These are phyloP conservation scores for Botryotinia calthae DNA, from an alignment of 2,329 filamentous ascomycete species.

Conservation along the genomic window DNA sequence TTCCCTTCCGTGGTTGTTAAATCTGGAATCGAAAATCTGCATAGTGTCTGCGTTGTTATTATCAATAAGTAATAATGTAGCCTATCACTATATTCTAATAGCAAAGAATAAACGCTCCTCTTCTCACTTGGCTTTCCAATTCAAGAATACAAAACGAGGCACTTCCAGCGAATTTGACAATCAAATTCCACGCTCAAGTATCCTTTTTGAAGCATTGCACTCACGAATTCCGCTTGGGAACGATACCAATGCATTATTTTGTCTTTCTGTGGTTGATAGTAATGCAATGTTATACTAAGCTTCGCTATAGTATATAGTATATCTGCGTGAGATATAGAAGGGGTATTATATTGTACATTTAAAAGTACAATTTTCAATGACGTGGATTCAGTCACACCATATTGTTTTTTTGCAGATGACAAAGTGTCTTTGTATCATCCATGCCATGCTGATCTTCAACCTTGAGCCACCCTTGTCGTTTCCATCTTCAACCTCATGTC, in stretches of 20 bases:
- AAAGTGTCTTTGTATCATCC: background rate
- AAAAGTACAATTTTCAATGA: slow-evolving; percentile 20
- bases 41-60: too few species aligned
- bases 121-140: background rate
- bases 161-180: background rate
- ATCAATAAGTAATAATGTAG: too few species aligned
- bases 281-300: background rate
- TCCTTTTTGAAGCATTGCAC: background rate
- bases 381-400: slow-evolving; percentile 20
- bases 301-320: background rate
- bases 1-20: too few species aligned
- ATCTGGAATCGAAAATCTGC: too few species aligned
- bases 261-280: slow-evolving; percentile 1
- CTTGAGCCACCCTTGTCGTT: background rate
- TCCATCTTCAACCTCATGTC: background rate
- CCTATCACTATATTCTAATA: too few species aligned
- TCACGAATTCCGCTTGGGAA: background rate
- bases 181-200: background rate
- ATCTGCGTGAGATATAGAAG: slow-evolving; percentile 1
- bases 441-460: background rate
- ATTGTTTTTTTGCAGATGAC: background rate
- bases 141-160: background rate
- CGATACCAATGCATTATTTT: background rate
- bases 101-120: too few species aligned
- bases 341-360: slow-evolving; percentile 15